These are phyloP conservation scores for Phalaenopsis equestris DNA, from an alignment of 106 monocot species.

Conservation along the genomic window DNA sequence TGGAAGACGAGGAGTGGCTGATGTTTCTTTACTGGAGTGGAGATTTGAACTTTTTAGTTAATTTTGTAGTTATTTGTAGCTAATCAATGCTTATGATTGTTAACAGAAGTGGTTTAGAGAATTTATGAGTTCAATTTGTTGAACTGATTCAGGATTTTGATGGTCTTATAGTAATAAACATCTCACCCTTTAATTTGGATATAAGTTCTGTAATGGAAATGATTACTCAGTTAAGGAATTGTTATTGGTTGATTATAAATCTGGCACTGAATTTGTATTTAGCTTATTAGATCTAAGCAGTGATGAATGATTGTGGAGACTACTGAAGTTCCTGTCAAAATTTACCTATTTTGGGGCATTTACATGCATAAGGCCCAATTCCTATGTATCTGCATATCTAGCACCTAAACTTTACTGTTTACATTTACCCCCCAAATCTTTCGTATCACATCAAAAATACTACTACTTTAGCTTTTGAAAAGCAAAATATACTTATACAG, in stretches of 20 bases:
- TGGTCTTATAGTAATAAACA: neutral
- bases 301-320: neutral
- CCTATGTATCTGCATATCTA: no score
- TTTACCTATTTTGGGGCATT: no score
- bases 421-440: no score
- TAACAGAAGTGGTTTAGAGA: neutral
- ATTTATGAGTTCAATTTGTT: neutral
- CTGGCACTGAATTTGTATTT: neutral
- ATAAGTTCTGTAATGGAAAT: neutral
- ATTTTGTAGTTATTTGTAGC: neutral
- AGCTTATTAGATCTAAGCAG: neutral
- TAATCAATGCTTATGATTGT: neutral
- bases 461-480: neutral
- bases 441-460: no score
- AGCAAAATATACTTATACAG: no score
- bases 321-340: neutral
- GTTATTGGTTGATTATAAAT: neutral
- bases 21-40: neutral
- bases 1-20: neutral
- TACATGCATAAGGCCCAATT: no score
- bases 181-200: neutral
- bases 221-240: neutral
- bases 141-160: neutral
- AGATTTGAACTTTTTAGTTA: neutral
- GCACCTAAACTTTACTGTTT: no score